A percentile compares a stretch with the other conserved stretches of the same genome.
These are phyloP conservation scores for Aspergillus sp. DNA, from an alignment of 2,329 filamentous ascomycete species.

Conservation along the genomic window DNA sequence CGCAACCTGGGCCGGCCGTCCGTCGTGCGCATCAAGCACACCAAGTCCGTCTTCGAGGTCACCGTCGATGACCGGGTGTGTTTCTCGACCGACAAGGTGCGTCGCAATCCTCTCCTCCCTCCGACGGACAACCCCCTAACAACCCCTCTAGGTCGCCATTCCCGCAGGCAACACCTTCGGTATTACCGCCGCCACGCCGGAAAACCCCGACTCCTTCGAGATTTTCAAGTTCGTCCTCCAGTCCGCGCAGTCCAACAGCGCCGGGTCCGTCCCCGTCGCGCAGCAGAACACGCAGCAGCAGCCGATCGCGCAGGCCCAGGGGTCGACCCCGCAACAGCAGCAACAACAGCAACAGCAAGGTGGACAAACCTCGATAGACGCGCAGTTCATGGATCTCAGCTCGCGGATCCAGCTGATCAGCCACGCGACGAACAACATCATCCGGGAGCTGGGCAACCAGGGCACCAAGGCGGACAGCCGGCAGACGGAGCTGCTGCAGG, in stretches of 20 bases:
- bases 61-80: constrained; percentile 76
- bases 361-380: constrained; percentile 33
- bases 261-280: constrained; percentile 12
- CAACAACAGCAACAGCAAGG: constrained; percentile 23
- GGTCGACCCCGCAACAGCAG: constrained; percentile 6
- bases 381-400: constrained; percentile 80
- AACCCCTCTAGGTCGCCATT: constrained; percentile 60
- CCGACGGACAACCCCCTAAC: neutral
- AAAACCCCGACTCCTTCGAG: constrained; percentile 93
- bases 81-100: constrained; percentile 72
- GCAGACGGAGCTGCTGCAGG: constrained; percentile 51
- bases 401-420: constrained; percentile 69
- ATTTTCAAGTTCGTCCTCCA: constrained; percentile 81
- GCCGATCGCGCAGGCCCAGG: constrained; percentile 19
- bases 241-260: constrained; percentile 37
- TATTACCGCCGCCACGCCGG: constrained; percentile 81
- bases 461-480: constrained; percentile 52
- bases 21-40: constrained; percentile 72
- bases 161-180: constrained; percentile 82
- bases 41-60: constrained; percentile 67
- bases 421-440: constrained; percentile 57
- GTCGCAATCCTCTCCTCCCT: constrained; percentile 1
- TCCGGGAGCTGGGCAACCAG: constrained; percentile 53
- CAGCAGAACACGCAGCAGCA: constrained; percentile 12
- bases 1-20: constrained; percentile 86